Evolutionary conservation across 2,329 filamentous ascomycete species (phyloP).

Genomic region (Pestalotiopsis sp.): DNA sequence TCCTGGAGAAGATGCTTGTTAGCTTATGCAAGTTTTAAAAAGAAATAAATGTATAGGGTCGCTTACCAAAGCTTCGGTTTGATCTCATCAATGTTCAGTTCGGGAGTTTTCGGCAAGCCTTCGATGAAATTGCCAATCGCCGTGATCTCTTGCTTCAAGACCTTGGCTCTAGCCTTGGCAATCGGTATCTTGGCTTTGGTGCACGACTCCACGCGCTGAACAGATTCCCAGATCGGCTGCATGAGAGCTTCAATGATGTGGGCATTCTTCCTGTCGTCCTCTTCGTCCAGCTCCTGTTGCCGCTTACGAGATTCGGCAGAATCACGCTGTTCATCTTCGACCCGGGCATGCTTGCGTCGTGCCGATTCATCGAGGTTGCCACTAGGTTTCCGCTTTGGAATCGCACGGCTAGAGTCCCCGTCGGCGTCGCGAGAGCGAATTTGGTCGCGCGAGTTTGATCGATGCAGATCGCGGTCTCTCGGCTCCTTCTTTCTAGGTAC

Average conservation of each 20-base stretch:
- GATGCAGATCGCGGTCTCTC: slow-evolving; percentile 43
- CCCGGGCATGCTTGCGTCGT: slow-evolving; percentile 51
- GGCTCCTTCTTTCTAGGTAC: slow-evolving; percentile 59
- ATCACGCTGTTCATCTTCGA: slow-evolving; percentile 55
- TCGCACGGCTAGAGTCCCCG: slow-evolving; percentile 51
- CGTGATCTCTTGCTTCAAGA: slow-evolving; percentile 35
- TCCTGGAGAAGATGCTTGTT: slow-evolving; percentile 23
- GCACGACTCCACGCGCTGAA: slow-evolving; percentile 33
- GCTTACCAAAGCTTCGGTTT: slow-evolving; percentile 38
- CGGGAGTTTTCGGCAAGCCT: slow-evolving; percentile 33
- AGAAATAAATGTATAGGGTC: background rate
- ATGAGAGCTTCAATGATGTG: slow-evolving; percentile 34
- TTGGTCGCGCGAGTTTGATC: slow-evolving; percentile 42
- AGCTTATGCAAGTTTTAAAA: slow-evolving; percentile 15
- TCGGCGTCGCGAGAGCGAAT: slow-evolving; percentile 56
- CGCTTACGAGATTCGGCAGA: slow-evolving; percentile 49
- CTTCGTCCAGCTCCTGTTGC: slow-evolving; percentile 38
- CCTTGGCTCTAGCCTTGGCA: slow-evolving; percentile 35
- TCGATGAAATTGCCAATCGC: slow-evolving; percentile 38
- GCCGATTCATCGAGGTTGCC: slow-evolving; percentile 54
- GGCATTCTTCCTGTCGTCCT: slow-evolving; percentile 38
- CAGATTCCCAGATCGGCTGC: slow-evolving; percentile 35
- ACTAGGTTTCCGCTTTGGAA: slow-evolving; percentile 65
- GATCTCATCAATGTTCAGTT: slow-evolving; percentile 29
- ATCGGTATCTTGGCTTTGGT: slow-evolving; percentile 36